A percentile compares a stretch with the other conserved stretches of the same genome.
phyloP scores from a whole-genome alignment of 2,329 filamentous ascomycete genomes.

The Corynespora cassiicola region DNA sequence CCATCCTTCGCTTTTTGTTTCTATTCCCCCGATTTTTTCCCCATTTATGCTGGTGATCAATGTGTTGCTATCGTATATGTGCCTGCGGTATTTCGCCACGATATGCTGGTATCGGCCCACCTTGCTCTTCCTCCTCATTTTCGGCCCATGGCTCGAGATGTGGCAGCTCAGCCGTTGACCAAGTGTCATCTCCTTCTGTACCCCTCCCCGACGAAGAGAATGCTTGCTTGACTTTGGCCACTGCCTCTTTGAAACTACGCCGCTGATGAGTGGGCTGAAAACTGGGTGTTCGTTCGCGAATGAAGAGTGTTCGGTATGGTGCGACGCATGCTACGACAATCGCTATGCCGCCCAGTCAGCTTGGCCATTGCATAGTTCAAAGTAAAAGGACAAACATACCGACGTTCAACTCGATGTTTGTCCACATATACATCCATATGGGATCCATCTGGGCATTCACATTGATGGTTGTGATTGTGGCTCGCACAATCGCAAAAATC shows the following conservation, averaged over 20 bases:
- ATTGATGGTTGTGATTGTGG: constrained; percentile 6
- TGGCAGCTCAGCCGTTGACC: constrained; percentile 4
- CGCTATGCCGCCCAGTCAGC: too few relatives aligned
- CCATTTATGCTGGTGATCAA: too few relatives aligned
- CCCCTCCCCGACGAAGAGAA: neutral
- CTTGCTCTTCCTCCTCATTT: neutral
- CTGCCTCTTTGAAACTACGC: neutral
- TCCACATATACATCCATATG: constrained; percentile 16
- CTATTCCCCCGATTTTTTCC: too few relatives aligned
- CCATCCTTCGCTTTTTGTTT: too few relatives aligned
- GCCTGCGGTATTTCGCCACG: too few relatives aligned
- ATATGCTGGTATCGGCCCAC: too few relatives aligned
- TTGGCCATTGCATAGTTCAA: too few relatives aligned
- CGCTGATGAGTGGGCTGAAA: neutral
- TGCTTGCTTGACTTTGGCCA: neutral
- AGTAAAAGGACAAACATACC: too few relatives aligned
- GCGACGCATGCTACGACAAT: constrained; percentile 15
- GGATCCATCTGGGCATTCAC: constrained; percentile 13
- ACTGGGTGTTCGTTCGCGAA: neutral
- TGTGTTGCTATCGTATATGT: too few relatives aligned
- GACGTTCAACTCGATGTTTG: constrained; percentile 9
- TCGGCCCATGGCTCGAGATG: constrained; percentile 3
- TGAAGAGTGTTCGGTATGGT: constrained; percentile 11
- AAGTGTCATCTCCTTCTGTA: neutral
- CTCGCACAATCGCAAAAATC: constrained; percentile 11